phyloP scores from a whole-genome alignment of 2,329 filamentous ascomycete species.

The Rutstroemia sydowiana region DNA sequence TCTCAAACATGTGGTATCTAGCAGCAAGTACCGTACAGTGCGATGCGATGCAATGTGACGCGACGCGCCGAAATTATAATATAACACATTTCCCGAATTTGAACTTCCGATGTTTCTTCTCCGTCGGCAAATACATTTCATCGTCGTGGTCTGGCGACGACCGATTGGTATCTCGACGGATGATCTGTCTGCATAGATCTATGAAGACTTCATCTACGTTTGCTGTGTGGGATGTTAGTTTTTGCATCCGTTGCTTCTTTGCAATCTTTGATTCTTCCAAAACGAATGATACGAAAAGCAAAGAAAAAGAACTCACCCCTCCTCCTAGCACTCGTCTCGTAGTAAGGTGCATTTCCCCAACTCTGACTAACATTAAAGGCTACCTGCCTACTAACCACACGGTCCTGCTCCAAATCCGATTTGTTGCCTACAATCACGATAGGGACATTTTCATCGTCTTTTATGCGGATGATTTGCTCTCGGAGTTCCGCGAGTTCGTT shows the following conservation, averaged over 20 bases:
- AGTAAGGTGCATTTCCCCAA: conserved; percentile 68
- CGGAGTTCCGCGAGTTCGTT: conserved; percentile 63
- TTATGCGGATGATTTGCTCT: conserved; percentile 67
- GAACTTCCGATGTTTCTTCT: conserved; percentile 4
- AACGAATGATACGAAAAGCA: not conserved
- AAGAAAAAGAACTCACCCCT: conserved; percentile 34
- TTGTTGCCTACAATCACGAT: conserved; percentile 71
- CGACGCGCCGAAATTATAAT: conserved; percentile 9
- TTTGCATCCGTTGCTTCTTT: not conserved
- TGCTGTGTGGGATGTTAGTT: conserved; percentile 31
- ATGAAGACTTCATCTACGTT: conserved; percentile 69
- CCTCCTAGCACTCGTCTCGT: conserved; percentile 61
- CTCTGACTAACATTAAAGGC: conserved; percentile 61
- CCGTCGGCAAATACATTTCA: conserved; percentile 2
- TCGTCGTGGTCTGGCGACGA: conserved; percentile 7
- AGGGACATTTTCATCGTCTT: conserved; percentile 61
- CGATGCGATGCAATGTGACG: no score
- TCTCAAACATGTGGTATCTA: no score
- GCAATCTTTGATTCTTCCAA: not conserved
- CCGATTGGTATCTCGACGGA: conserved; percentile 44
- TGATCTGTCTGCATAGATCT: conserved; percentile 60
- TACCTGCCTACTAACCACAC: conserved; percentile 54
- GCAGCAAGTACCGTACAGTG: no score
- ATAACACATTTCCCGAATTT: conserved; percentile 8
- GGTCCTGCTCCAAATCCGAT: conserved; percentile 65